A percentile compares a stretch with the other conserved stretches of the same genome.
Conservation (phyloP, 2,329 filamentous ascomycete species). For the Botryotinia globosa region DNA sequence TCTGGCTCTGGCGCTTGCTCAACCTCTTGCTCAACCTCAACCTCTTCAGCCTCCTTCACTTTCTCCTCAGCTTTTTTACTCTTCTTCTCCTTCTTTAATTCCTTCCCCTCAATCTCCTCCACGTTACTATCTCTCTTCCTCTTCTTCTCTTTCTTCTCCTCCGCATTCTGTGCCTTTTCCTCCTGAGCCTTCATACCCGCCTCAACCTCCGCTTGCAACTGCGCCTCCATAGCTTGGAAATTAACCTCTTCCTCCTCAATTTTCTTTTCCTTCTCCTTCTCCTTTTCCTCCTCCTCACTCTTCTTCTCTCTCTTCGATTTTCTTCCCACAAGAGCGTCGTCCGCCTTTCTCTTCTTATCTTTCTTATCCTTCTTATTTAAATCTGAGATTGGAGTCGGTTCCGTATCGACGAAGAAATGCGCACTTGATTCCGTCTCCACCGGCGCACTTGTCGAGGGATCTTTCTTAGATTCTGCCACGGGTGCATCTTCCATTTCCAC, state of each 20-base stretch:
- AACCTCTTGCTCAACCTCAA: slow-evolving; percentile 4
- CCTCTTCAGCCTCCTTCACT: neutral
- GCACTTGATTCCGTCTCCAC: slow-evolving; percentile 26
- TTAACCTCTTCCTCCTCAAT: slow-evolving; percentile 26
- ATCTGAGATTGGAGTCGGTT: slow-evolving; percentile 29
- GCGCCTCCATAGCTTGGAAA: slow-evolving; percentile 28
- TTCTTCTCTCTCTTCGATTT: slow-evolving; percentile 67
- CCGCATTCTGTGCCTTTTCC: slow-evolving; percentile 20
- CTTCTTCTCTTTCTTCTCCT: slow-evolving; percentile 26
- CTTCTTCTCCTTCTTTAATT: slow-evolving; percentile 24
- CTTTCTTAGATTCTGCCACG: neutral
- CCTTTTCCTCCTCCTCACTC: neutral
- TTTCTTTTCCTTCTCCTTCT: slow-evolving; percentile 54
- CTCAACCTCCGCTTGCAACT: slow-evolving; percentile 30
- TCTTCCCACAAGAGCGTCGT: neutral
- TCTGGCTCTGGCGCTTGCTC: slow-evolving; percentile 10
- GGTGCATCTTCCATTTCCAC: slow-evolving; percentile 19
- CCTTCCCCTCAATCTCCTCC: slow-evolving; percentile 20
- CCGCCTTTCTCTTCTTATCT: neutral
- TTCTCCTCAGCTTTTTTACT: slow-evolving; percentile 11
- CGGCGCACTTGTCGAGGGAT: neutral
- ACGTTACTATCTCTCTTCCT: slow-evolving; percentile 20
- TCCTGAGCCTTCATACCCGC: slow-evolving; percentile 25
- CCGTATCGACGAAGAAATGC: slow-evolving; percentile 32
- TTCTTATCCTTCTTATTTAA: slow-evolving; percentile 26